phyloP scores from a whole-genome alignment of 139 green algal species.

The Closterium sp. region DNA sequence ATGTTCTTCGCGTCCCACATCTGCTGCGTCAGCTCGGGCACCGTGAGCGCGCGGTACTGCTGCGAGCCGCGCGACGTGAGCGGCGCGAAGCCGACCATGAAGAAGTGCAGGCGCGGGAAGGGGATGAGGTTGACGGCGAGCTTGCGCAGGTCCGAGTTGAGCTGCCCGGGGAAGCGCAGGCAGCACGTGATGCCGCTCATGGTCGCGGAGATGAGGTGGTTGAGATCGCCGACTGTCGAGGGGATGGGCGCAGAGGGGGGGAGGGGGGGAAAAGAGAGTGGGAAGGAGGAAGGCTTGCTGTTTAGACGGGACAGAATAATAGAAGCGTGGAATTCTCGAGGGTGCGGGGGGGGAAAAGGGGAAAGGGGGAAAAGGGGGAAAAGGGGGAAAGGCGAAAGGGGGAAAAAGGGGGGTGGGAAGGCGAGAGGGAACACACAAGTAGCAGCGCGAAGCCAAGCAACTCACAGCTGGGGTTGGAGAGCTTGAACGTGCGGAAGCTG shows the following conservation, averaged over 20 bases:
- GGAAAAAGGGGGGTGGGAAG: conserved; percentile 99
- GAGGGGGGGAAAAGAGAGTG: no score
- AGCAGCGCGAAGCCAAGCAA: conserved; percentile 55
- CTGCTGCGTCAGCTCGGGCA: conserved; percentile 98
- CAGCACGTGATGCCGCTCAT: conserved; percentile 99
- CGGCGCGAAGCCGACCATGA: conserved; percentile 98
- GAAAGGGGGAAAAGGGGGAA: conserved; percentile 61
- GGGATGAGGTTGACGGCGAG: conserved; percentile 98
- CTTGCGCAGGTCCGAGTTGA: conserved; percentile 99
- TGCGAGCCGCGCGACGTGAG: conserved; percentile 93
- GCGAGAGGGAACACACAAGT: conserved; percentile 60
- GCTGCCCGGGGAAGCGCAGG: conserved; percentile 98
- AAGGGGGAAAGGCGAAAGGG: conserved; percentile 96
- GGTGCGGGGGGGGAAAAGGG: conserved; percentile 67
- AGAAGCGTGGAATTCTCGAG: conserved; percentile 69
- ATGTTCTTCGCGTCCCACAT: conserved; percentile 99
- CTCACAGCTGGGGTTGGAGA: conserved; percentile 90
- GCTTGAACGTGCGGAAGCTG: conserved; percentile 99
- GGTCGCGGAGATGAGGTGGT: conserved; percentile 97
- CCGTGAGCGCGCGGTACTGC: conserved; percentile 91
- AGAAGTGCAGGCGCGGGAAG: conserved; percentile 99
- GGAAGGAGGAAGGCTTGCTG: conserved; percentile 83
- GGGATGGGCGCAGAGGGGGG: no score
- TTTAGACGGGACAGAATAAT: conserved; percentile 99
- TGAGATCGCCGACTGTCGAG: conserved; percentile 64